Evolutionary conservation across 2,329 filamentous ascomycete genomes (phyloP), one percentile per base, ranked within the genome.

Genomic region (Ceratocystis eucalypticola): DNA sequence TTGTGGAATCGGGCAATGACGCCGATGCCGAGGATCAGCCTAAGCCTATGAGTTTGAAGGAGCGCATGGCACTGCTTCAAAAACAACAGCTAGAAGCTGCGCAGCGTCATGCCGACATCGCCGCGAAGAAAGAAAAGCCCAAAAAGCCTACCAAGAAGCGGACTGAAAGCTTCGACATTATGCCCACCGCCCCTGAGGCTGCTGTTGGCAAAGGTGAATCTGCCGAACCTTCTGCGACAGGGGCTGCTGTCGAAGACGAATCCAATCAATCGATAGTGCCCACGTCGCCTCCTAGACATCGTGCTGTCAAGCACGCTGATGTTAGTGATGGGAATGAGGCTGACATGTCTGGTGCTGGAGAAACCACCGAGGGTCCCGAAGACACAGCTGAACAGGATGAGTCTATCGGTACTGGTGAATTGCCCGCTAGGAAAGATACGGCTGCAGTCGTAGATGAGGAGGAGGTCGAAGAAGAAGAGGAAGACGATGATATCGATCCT

Each of bases 1-100:
- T 72, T n/a, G 76, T 80, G 44, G 73, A 79, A 17, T 73, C 76
- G 20, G 76, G 80, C 5, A 80, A 79, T 3, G 80, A 78, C 25
- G 81, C 80, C 53, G 84, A 80, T 17, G 84, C 79, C 4, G 90
- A 94, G 66, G 89, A 95, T 55, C 86, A 89, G 71, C 92, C 93
- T 0, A 96, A 97, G 76, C 91, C 92, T 28, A 89, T 91, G 66
- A 96, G 89, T 71, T 76, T 99, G 69, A 99, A 97, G 76, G 94
- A 99, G 75, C 84, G 94, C 69, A 96, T 99, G 77, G 94, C 94
- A 33, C 79, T 96, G 64, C 80, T 99, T 17, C 94, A 99, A 75
- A 93, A 89, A 74, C 91, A 97, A 74, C 94, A 99, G 75, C 80
- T 90, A 74, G 94, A 97, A 73, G 90, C 94, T 73, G 90, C 92